These are phyloP conservation scores for Choricystis sp. DNA, from an alignment of 139 green algal genomes.

Conservation along the genomic window DNA sequence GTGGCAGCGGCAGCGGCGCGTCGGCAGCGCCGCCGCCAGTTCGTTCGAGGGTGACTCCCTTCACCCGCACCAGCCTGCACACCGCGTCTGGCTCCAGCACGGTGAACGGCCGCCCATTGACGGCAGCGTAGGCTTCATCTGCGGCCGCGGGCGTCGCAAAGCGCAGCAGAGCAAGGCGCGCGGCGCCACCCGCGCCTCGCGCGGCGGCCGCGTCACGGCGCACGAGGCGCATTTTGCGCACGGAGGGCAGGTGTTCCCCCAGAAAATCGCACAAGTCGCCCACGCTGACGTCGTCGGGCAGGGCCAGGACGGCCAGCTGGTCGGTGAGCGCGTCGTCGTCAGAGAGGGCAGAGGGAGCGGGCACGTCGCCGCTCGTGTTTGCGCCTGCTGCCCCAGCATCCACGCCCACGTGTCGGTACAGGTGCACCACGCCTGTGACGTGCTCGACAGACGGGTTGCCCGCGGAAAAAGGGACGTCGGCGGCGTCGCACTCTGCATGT, in stretches of 20 bases:
- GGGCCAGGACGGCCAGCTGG: constrained; percentile 59
- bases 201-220: constrained; percentile 26
- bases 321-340: constrained; percentile 7
- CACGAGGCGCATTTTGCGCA: constrained; percentile 61
- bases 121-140: constrained; percentile 59
- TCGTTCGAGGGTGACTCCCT: constrained; percentile 13
- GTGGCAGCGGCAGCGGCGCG: constrained; percentile 2
- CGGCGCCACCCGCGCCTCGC: background rate
- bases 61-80: background rate
- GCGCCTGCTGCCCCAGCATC: too few species aligned
- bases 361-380: too few species aligned
- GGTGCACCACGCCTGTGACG: constrained; percentile 63
- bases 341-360: too few species aligned
- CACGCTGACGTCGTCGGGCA: constrained; percentile 74
- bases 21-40: constrained; percentile 15
- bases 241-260: constrained; percentile 44
- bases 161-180: constrained; percentile 73
- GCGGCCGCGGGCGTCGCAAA: constrained; percentile 50
- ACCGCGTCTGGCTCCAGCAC: background rate
- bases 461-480: constrained; percentile 34
- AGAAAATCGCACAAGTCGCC: constrained; percentile 81
- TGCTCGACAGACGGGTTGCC: constrained; percentile 84
- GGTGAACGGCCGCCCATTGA: constrained; percentile 57
- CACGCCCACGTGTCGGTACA: constrained; percentile 41
- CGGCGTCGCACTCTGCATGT: background rate